These are phyloP conservation scores for Zygoascus sp. DNA, from an alignment of 1,139 yeast genomes.

Conservation along the genomic window DNA sequence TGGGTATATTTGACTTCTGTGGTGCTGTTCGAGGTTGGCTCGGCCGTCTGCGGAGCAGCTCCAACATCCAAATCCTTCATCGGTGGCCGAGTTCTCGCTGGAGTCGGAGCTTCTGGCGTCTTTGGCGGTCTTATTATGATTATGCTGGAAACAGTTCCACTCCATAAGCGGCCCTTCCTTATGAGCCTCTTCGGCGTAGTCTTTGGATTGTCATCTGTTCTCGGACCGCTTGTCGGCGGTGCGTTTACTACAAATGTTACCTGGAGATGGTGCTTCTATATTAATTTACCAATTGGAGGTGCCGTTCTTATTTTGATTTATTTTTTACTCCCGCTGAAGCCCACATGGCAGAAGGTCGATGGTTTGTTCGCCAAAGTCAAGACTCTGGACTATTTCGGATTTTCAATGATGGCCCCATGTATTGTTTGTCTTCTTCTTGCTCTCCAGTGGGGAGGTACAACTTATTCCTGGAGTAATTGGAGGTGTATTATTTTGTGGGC, in stretches of 20 bases:
- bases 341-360: conserved; percentile 34
- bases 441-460: conserved; percentile 47
- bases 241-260: conserved; percentile 53
- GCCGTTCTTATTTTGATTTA: conserved; percentile 43
- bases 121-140: conserved; percentile 58
- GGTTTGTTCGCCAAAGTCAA: conserved; percentile 36
- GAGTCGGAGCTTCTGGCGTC: conserved; percentile 71
- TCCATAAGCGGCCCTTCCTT: conserved; percentile 53
- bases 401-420: conserved; percentile 40
- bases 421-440: conserved; percentile 45
- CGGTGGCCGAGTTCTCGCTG: conserved; percentile 68
- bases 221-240: conserved; percentile 66
- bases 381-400: conserved; percentile 46
- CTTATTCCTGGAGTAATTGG: conserved; percentile 49
- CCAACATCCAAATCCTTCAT: conserved; percentile 56
- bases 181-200: conserved; percentile 50
- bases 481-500: conserved; percentile 50
- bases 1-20: conserved; percentile 47
- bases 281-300: conserved; percentile 66
- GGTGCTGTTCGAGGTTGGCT: conserved; percentile 58
- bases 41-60: conserved; percentile 56
- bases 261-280: conserved; percentile 78
- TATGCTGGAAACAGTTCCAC: conserved; percentile 58
- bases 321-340: conserved; percentile 51
- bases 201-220: conserved; percentile 53